phyloP scores from a whole-genome alignment of 805 yeast genomes.

The Metschnikowia peoriensis region DNA sequence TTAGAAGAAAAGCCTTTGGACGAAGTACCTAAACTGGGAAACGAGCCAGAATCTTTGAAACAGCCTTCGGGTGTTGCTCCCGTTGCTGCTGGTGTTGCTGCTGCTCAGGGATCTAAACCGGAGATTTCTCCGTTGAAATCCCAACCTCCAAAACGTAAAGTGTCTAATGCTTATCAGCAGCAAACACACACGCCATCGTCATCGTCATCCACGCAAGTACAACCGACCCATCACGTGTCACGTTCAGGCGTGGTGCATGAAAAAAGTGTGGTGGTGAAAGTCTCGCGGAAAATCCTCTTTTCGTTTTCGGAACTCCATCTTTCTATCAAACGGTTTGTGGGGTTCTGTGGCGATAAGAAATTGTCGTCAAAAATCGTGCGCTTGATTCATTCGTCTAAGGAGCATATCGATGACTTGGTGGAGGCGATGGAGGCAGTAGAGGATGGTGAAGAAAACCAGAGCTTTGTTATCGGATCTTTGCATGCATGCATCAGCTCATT shows the following conservation, averaged over 20 bases:
- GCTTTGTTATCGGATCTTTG: constrained; percentile 29
- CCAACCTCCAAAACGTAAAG: not conserved
- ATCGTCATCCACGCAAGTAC: not conserved
- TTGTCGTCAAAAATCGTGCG: constrained; percentile 55
- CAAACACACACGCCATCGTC: not conserved
- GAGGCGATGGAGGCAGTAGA: constrained; percentile 52
- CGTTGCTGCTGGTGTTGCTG: no score
- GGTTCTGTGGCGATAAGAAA: constrained; percentile 56
- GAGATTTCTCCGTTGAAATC: not conserved
- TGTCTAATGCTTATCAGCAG: not conserved
- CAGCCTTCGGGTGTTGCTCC: no score
- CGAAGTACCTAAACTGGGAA: constrained; percentile 12
- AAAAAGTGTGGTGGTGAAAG: constrained; percentile 31
- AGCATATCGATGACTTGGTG: constrained; percentile 55
- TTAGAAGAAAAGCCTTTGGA: constrained; percentile 51
- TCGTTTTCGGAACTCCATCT: constrained; percentile 65
- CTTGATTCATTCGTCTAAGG: constrained; percentile 48
- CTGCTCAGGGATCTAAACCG: not conserved
- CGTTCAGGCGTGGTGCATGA: not conserved
- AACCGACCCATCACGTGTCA: not conserved
- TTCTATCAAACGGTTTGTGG: constrained; percentile 53
- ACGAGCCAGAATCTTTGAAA: not conserved
- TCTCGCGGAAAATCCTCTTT: constrained; percentile 59
- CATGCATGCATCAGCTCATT: constrained; percentile 45
- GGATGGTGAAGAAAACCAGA: constrained; percentile 31